Evolutionary conservation across 78 protist genomes (phyloP).

Genomic region (Planoprotostelium fungivorum): DNA sequence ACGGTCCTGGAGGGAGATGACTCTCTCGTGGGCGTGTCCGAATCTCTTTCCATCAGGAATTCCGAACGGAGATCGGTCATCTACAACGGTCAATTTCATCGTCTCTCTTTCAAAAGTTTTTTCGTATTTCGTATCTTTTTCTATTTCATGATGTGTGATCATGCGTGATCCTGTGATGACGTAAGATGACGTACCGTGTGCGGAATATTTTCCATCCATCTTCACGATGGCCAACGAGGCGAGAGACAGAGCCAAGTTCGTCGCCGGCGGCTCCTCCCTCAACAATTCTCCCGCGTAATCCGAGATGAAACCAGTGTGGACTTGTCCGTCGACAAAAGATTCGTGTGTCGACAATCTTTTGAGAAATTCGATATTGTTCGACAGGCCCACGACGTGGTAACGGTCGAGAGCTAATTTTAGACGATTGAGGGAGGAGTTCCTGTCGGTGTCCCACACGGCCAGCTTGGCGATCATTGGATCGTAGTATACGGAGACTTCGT

Average conservation of each 20-base stretch:
- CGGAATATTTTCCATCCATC: not conserved
- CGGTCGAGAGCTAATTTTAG: constrained; percentile 40
- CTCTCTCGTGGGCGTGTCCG: not conserved
- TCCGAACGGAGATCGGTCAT: not conserved
- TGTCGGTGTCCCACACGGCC: constrained; percentile 68
- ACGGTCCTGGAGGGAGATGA: constrained; percentile 12
- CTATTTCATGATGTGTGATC: not conserved
- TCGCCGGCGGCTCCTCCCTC: constrained; percentile 22
- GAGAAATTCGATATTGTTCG: constrained; percentile 71
- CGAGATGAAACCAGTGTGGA: constrained; percentile 75
- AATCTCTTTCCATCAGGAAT: constrained; percentile 9
- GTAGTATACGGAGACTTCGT: constrained; percentile 80
- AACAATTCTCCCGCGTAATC: constrained; percentile 26
- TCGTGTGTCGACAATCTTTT: constrained; percentile 43
- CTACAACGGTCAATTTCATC: not conserved
- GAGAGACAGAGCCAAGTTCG: constrained; percentile 13
- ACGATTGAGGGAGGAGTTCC: constrained; percentile 44
- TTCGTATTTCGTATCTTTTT: not conserved
- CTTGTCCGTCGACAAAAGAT: constrained; percentile 45
- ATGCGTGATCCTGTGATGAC: too few relatives aligned
- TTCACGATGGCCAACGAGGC: constrained; percentile 17
- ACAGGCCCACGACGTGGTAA: constrained; percentile 72
- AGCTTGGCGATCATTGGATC: constrained; percentile 93
- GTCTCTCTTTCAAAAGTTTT: not conserved
- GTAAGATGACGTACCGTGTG: too few relatives aligned